phyloP scores from a whole-genome alignment of 768 basidiomycete genomes.

The Chiua virens region DNA sequence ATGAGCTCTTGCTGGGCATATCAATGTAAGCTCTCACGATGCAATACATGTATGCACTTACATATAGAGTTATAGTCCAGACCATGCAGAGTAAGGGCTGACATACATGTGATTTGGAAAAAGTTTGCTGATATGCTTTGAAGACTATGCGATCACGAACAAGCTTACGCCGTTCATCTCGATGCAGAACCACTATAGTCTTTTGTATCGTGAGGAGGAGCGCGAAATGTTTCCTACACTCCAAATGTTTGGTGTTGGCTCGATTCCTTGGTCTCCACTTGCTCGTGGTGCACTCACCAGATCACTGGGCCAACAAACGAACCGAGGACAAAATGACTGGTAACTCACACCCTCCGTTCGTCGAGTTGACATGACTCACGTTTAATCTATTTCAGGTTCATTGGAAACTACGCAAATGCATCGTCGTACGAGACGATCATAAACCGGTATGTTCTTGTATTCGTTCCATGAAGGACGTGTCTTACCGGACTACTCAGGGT shows the following conservation, averaged over 20 bases:
- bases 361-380: neutral
- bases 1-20: slow-evolving; percentile 44
- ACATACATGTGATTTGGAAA: neutral
- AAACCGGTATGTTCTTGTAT: slow-evolving; percentile 18
- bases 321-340: slow-evolving; percentile 26
- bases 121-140: neutral
- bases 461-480: neutral
- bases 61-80: slow-evolving; percentile 28
- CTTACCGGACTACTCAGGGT: slow-evolving; percentile 27
- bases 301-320: slow-evolving; percentile 32
- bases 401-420: slow-evolving; percentile 22
- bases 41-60: neutral
- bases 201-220: slow-evolving; percentile 62
- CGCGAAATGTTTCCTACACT: slow-evolving; percentile 56
- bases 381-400: slow-evolving; percentile 23
- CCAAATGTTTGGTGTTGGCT: slow-evolving; percentile 44
- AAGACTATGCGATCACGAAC: slow-evolving; percentile 42
- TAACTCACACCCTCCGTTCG: neutral
- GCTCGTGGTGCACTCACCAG: slow-evolving; percentile 37
- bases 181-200: slow-evolving; percentile 63
- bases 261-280: slow-evolving; percentile 47
- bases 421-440: slow-evolving; percentile 28
- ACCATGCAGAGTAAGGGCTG: slow-evolving; percentile 38
- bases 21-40: slow-evolving; percentile 30
- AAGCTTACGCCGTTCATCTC: slow-evolving; percentile 56